phyloP scores from a whole-genome alignment of 768 basidiomycete species.

The Boletales sp. region DNA sequence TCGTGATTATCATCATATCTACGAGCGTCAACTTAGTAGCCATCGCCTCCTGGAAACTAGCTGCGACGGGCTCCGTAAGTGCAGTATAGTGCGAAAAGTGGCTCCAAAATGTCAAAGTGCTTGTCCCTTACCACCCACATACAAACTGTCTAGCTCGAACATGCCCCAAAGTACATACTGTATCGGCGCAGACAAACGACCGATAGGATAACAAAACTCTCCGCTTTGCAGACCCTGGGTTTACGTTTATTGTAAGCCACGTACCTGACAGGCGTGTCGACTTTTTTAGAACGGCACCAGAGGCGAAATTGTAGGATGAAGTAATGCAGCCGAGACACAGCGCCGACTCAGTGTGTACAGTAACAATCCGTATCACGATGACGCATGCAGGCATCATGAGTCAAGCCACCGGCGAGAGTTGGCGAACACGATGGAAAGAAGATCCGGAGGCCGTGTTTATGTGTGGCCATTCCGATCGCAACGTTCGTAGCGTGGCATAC shows the following conservation, averaged over 20 bases:
- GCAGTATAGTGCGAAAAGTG: neutral
- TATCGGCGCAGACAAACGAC: neutral
- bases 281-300: neutral
- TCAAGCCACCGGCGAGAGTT: slow-evolving; percentile 12
- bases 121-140: neutral
- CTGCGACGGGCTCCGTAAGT: neutral
- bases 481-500: slow-evolving; percentile 14
- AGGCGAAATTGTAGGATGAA: slow-evolving; percentile 1
- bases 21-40: no score
- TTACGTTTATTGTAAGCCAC: slow-evolving; percentile 7
- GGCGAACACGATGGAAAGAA: slow-evolving; percentile 15
- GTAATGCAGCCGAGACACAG: slow-evolving; percentile 9
- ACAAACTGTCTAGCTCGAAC: no score
- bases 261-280: neutral
- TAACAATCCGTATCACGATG: no score
- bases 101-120: neutral
- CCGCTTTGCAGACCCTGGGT: neutral
- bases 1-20: no score
- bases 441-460: slow-evolving; percentile 22
- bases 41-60: neutral
- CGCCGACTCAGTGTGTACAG: no score
- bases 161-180: neutral
- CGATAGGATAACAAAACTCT: neutral
- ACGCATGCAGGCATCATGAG: no score
- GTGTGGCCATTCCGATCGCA: slow-evolving; percentile 8